Evolutionary conservation across 805 yeast genomes (phyloP).

Genomic region (Blastobotrys chiropterorum): DNA sequence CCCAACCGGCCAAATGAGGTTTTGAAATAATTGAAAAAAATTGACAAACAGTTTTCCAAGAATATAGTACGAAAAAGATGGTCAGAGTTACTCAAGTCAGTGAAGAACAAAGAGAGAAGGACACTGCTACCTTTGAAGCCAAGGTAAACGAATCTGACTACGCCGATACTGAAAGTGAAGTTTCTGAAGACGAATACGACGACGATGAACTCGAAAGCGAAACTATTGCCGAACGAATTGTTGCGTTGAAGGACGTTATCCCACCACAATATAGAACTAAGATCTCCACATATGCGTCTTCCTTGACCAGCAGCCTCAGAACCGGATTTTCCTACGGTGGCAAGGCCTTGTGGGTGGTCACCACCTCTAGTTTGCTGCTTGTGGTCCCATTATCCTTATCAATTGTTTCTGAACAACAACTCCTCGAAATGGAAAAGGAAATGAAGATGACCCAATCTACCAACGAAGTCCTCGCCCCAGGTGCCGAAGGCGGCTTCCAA

Average conservation of each 20-base stretch:
- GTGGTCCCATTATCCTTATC: slow-evolving; percentile 92
- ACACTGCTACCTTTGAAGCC: slow-evolving; percentile 30
- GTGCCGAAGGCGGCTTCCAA: slow-evolving; percentile 31
- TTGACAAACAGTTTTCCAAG: not conserved
- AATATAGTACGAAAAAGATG: slow-evolving; percentile 40
- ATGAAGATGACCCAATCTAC: slow-evolving; percentile 44
- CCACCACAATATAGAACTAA: slow-evolving; percentile 77
- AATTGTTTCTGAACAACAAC: slow-evolving; percentile 86
- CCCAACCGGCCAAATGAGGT: not conserved
- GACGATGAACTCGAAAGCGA: slow-evolving; percentile 75
- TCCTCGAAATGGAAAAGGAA: slow-evolving; percentile 90
- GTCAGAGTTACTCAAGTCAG: slow-evolving; percentile 67
- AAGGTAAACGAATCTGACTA: slow-evolving; percentile 36
- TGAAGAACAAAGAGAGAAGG: slow-evolving; percentile 36
- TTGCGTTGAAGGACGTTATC: slow-evolving; percentile 85
- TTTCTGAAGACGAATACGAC: slow-evolving; percentile 43
- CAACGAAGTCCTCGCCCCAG: slow-evolving; percentile 31
- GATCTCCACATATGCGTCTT: slow-evolving; percentile 31
- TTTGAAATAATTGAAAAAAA: not conserved
- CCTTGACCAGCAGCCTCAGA: slow-evolving; percentile 33
- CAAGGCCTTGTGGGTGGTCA: slow-evolving; percentile 72
- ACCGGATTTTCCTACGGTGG: slow-evolving; percentile 60
- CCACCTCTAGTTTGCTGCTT: slow-evolving; percentile 75
- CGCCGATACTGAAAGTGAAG: slow-evolving; percentile 51
- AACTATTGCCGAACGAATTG: slow-evolving; percentile 77